Percentiles rank a stretch among this genome's conserved stretches.
phyloP scores from a whole-genome alignment of 2,329 filamentous ascomycete species.

The Pseudocercospora fuligena region DNA sequence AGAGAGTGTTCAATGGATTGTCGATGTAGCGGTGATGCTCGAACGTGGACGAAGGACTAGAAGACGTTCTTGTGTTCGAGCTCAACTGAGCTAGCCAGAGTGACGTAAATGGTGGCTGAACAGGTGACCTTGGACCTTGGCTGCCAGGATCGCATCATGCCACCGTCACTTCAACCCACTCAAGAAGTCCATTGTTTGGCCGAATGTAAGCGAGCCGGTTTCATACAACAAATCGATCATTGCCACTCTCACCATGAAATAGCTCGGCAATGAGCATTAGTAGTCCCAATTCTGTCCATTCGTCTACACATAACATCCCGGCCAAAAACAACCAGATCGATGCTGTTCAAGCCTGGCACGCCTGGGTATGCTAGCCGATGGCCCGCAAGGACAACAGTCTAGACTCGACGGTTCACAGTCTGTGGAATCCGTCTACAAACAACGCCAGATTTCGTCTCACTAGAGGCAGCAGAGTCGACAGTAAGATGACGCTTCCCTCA shows the following conservation, averaged over 20 bases:
- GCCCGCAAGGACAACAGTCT: too few relatives aligned
- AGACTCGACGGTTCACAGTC: too few relatives aligned
- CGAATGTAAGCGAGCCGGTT: not conserved
- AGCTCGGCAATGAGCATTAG: too few relatives aligned
- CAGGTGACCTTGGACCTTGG: not conserved
- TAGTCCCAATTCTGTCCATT: too few relatives aligned
- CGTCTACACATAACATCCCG: too few relatives aligned
- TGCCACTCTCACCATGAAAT: not conserved
- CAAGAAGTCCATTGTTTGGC: not conserved
- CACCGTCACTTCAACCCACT: not conserved
- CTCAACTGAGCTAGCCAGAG: not conserved
- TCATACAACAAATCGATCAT: not conserved
- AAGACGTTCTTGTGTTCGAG: not conserved
- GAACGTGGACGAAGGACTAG: not conserved
- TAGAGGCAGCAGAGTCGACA: too few relatives aligned
- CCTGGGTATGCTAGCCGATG: too few relatives aligned
- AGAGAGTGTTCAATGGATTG: constrained; percentile 7
- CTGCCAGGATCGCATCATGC: not conserved
- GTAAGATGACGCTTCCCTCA: not conserved
- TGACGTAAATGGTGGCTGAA: not conserved
- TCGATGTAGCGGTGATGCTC: constrained; percentile 8
- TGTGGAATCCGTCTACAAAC: too few relatives aligned
- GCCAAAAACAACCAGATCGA: too few relatives aligned
- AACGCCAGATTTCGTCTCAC: not conserved
- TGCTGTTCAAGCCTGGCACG: too few relatives aligned